These are phyloP conservation scores for Echites panduratus DNA, from an alignment of 257 asterid genomes.

Conservation along the genomic window DNA sequence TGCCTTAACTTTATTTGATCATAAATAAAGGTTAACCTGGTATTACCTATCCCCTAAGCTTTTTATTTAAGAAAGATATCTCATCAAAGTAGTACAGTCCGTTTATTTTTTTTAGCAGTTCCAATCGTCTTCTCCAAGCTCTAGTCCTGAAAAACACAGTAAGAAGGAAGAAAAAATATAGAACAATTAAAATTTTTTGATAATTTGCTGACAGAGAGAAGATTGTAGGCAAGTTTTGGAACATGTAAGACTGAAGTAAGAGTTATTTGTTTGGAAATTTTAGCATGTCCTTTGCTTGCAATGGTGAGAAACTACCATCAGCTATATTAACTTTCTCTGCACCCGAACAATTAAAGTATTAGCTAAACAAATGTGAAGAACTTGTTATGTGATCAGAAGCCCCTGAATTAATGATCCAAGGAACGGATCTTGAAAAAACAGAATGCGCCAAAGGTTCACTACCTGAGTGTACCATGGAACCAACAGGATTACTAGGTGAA, in stretches of 20 bases:
- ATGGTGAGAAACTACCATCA: not conserved
- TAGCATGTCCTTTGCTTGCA: no score
- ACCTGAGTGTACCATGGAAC: not conserved
- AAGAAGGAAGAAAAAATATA: not conserved
- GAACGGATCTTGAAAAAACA: not conserved
- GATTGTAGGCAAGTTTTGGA: no score
- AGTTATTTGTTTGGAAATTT: no score
- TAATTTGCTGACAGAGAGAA: no score
- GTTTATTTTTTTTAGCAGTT: no score
- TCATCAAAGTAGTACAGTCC: not conserved
- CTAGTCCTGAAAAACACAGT: not conserved
- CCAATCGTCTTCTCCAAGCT: conserved; percentile 4
- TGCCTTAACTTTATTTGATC: not conserved
- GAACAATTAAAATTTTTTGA: not conserved
- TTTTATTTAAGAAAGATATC: not conserved
- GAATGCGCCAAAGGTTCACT: no score
- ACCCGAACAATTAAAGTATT: not conserved
- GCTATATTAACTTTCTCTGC: not conserved
- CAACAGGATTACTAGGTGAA: not conserved
- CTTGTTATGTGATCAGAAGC: no score
- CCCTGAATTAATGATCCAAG: not conserved
- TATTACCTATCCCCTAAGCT: not conserved
- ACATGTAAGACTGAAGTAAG: no score
- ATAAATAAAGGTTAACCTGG: not conserved
- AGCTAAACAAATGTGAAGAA: not conserved